A percentile compares a stretch with the other conserved stretches of the same genome.
Conservation (phyloP, 176 grass and related monocot genomes). For the Cenchrus purpureus region DNA sequence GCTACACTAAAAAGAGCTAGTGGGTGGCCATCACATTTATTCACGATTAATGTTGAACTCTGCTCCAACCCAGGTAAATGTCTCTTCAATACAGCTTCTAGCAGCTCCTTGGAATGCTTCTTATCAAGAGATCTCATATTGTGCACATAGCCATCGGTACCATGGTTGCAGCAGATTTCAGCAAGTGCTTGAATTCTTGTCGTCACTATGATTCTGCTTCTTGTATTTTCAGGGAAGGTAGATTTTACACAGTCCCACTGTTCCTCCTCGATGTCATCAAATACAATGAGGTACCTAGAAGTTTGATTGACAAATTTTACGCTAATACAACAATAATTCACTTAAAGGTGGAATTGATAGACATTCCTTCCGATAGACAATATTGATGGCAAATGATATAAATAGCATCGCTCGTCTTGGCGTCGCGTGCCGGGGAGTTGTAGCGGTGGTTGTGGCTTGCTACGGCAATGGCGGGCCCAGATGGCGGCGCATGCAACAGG, state of each 20-base stretch:
- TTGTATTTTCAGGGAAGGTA: neutral
- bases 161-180: neutral
- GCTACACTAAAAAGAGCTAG: slow-evolving; percentile 15
- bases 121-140: slow-evolving; percentile 22
- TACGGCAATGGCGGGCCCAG: no score
- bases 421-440: no score
- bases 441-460: no score
- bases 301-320: neutral
- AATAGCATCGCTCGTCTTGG: no score
- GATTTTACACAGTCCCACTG: slow-evolving; percentile 16
- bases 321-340: no score
- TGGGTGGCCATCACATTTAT: slow-evolving; percentile 36
- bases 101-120: slow-evolving; percentile 27
- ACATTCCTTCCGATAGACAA: no score
- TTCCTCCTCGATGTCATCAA: slow-evolving; percentile 28
- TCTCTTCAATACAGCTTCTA: neutral
- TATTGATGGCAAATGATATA: no score
- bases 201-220: slow-evolving; percentile 12
- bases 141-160: neutral
- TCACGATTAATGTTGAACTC: neutral
- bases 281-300: slow-evolving; percentile 37
- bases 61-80: slow-evolving; percentile 2
- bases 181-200: slow-evolving; percentile 1
- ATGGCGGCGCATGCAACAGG: no score
- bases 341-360: no score